Evolutionary conservation across 495 filamentous ascomycete species (phyloP), one percentile per base, ranked within the genome.

Genomic region (Zalerion maritima): DNA sequence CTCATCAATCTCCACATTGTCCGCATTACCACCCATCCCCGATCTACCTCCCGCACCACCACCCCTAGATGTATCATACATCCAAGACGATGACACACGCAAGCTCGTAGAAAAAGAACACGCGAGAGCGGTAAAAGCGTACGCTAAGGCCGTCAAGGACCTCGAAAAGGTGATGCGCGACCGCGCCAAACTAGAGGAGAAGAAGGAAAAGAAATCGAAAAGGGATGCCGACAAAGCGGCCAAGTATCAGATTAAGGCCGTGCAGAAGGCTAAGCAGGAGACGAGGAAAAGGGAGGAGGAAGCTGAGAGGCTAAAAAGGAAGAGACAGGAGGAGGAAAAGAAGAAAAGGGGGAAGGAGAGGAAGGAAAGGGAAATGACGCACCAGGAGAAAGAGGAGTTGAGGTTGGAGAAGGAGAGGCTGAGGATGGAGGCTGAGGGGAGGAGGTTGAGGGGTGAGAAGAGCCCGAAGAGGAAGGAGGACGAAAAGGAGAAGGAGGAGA

Each of bases 61-160:
- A 9, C 31, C 44, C 1, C 55, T 69, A 4, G 58, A 78, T 42
- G 37, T 71, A 2, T 51, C 56, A 15, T 44, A 49, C 27, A 69
- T 67, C 36, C 43, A 55, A 1, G 69, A 79, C 46, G 75, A 75
- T 36, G 66, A 69, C 12, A 46, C 63, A 13, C 69, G 70, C 10
- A 82, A 77, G 42, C 57, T 68, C 18, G 76, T 70, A 3, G 68
- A 76, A 41, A 75, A 70, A 35, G 68, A 77, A 32, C 65, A 71
- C 28, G 62, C 58, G 34, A 57, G 54, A 11, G 58, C 49, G 0
- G 42, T 64, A 17, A 81, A 81, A 40, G 53, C 54, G 3, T 75
- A 76, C 51, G 58, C 72, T 26, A 59, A 59, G 37, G 58, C 65
- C 6, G 45, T 81, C 31, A 81, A 78, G 42, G 66, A 75, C 29